These are phyloP conservation scores for Didymella arachidicola DNA, from an alignment of 2,329 filamentous ascomycete genomes.

Conservation along the genomic window DNA sequence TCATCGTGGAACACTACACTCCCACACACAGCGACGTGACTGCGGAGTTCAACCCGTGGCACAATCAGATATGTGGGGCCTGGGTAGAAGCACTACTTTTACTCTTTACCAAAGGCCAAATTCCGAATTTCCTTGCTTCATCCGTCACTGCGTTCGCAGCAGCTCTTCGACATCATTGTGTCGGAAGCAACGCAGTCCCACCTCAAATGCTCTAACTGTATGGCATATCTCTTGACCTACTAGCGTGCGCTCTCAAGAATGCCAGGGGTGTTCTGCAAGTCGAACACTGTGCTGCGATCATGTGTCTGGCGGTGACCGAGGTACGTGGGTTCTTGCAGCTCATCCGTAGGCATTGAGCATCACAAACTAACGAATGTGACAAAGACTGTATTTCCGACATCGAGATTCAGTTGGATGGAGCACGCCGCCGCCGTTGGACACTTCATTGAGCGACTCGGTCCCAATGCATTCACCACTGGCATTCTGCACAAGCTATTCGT, in stretches of 20 bases:
- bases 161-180: not conserved
- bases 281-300: constrained; percentile 1
- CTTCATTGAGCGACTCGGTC: not conserved
- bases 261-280: not conserved
- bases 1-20: not conserved
- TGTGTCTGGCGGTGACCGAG: constrained; percentile 1
- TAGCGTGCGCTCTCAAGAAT: not conserved
- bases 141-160: not conserved
- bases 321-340: not conserved
- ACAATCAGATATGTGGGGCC: constrained; percentile 1
- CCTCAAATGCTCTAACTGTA: not conserved
- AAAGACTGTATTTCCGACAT: not conserved
- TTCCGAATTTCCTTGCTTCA: not conserved
- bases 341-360: not conserved
- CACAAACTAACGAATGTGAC: not conserved
- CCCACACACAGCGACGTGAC: not conserved
- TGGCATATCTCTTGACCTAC: not conserved
- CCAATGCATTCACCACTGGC: not conserved
- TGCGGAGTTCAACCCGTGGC: constrained; percentile 1
- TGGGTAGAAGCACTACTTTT: constrained; percentile 2
- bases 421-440: not conserved
- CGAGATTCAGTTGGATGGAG: not conserved
- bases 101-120: not conserved
- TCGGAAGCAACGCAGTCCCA: not conserved
- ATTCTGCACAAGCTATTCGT: not conserved